phyloP scores from a whole-genome alignment of 2,329 filamentous ascomycete genomes.

The Penicillium nordicum region DNA sequence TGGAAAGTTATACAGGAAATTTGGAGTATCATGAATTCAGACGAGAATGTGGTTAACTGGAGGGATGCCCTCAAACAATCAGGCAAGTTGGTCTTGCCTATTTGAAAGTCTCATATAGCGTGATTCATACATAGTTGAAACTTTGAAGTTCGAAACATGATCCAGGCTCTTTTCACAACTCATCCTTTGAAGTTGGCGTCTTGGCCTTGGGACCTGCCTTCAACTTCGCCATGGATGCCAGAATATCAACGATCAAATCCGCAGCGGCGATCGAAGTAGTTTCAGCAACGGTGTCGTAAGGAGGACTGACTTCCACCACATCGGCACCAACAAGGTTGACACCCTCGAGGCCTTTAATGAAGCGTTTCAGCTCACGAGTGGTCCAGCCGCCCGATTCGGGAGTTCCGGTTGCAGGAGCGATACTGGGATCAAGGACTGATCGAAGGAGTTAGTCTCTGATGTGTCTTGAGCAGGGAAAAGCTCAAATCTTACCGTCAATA shows the following conservation, averaged over 20 bases:
- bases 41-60: slow-evolving; percentile 15
- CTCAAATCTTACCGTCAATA: slow-evolving; percentile 25
- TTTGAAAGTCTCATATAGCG: slow-evolving; percentile 9
- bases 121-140: neutral
- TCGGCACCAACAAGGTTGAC: slow-evolving; percentile 23
- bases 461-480: neutral
- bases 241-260: slow-evolving; percentile 30
- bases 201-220: neutral
- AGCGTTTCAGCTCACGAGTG: slow-evolving; percentile 18
- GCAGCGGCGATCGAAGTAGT: slow-evolving; percentile 29
- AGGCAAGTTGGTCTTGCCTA: slow-evolving; percentile 16
- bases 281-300: slow-evolving; percentile 23
- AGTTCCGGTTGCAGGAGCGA: slow-evolving; percentile 33
- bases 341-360: slow-evolving; percentile 18
- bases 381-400: slow-evolving; percentile 25
- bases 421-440: slow-evolving; percentile 30
- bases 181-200: neutral
- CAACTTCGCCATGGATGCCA: slow-evolving; percentile 28
- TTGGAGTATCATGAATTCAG: slow-evolving; percentile 17
- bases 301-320: slow-evolving; percentile 48
- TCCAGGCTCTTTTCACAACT: neutral
- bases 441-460: neutral
- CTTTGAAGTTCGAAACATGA: neutral
- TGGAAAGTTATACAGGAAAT: slow-evolving; percentile 20
- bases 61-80: slow-evolving; percentile 15